Base-by-base conservation (phyloP, 345 rosid genomes). In the Iberis pinnata region DNA sequence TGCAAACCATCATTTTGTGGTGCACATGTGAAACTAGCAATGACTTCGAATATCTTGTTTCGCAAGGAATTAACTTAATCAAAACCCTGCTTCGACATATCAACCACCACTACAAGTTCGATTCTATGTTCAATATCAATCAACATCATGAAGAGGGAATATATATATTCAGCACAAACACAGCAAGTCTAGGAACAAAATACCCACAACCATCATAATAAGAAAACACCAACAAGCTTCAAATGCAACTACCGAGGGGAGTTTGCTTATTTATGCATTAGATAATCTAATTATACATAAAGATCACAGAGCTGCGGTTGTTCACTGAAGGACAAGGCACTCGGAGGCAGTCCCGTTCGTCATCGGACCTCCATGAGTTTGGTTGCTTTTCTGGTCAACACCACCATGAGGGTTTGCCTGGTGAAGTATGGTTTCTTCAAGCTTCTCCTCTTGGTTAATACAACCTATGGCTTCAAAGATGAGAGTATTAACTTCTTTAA, bases 291-390 rank as follows among this genome's bases (percentile, higher is more conserved):
- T 58, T 59, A 60, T 40, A 67, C 56, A 67, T 46, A 45, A 8
- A 27, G 33, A 7, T 61, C 41, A 49, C 65, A 20, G 18, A 20
- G 31, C 36, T 22, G 12, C 18, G 8, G 15, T 24, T 46, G 32
- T 53, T 78, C 68, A 89, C 82, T 72, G 89, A 70, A 56, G 87
- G 61, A 84, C 87, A 26, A 86, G 47, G 80, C 97, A 89, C 60
- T 76, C 88, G 10, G 56, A 40, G 22, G 75, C 70, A 13, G 75
- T 68, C 67, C 82, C 92, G 8, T 75, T 46, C 46, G 78, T 68
- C 71, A 79, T 62, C 2, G 69, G 49, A 12, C n/a, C 64, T 56
- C 57, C 67, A 53, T 39, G 70, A 49, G 85, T 56, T 55, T 60
- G 67, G 54, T 62, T 65, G 65, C 39, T 53, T 20, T 60, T 59